phyloP scores from a whole-genome alignment of 345 rosid species.

The Eucalyptus tenuipes region DNA sequence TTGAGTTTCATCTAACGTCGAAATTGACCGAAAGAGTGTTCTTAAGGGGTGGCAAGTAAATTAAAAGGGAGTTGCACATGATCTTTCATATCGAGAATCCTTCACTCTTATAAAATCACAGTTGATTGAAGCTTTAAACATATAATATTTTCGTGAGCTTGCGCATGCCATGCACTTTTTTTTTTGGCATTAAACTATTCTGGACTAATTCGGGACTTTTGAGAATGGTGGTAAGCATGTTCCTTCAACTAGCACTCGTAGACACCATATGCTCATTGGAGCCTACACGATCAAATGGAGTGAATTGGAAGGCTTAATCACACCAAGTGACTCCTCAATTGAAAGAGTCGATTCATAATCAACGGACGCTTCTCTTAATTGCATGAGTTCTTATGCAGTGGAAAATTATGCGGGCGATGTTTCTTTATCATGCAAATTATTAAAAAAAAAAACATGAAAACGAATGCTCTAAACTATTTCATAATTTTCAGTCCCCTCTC shows the following conservation, averaged over 20 bases:
- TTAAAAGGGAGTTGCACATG: neutral
- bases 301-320: neutral
- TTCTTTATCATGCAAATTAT: neutral
- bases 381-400: neutral
- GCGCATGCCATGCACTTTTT: neutral
- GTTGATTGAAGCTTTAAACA: neutral
- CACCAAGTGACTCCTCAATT: neutral
- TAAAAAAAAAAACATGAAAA: neutral
- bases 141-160: neutral
- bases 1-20: neutral
- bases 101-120: neutral
- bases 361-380: neutral
- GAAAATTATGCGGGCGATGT: neutral
- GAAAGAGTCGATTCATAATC: neutral
- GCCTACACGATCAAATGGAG: neutral
- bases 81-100: neutral
- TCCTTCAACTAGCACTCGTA: neutral
- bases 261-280: neutral
- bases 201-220: neutral
- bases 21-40: neutral
- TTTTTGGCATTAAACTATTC: neutral
- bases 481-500: neutral
- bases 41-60: neutral
- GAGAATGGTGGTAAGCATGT: neutral
- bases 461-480: neutral